Evolutionary conservation across 176 grass and related monocot species (phyloP), one percentile per base, ranked within the genome.

Genomic region (Hordeum marinum): DNA sequence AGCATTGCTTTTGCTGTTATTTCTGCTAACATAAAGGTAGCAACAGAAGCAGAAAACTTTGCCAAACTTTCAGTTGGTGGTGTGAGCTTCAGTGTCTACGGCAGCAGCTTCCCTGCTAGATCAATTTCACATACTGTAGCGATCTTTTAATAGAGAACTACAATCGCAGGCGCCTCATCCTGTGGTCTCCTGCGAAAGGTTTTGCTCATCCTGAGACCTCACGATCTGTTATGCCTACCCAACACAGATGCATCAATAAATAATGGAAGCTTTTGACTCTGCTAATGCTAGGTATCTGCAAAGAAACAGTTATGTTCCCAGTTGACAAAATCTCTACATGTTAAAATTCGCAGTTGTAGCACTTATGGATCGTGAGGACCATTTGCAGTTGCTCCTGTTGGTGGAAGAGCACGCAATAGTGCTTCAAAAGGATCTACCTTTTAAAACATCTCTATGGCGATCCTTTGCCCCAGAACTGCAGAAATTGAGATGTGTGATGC

Each of bases 381-480:
- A 86, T 85, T 78, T 86, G 79, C 82, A 59, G 39, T 91, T 77
- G 80, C 67, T 83, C 78, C 91, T 87, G 54, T 87, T 91, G 83
- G 83, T 79, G 13, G 76, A 94, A 75, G 68, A 86, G 26, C 79
- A 91, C 93, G 82, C 81, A 81, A 89, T 90, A 55, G 54, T 88
- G 32, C 78, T 87, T 37, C 68, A 37, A 43, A 90, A 87, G 69
- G 86, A 84, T 81, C 68, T 88, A 34, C 82, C 69, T 87, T 94
- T 97, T 82, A 91, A 75, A 93, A 90, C 80, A 83, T 80, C 78
- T 63, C 63, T 87, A 50, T 75, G 74, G 84, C 73, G 75, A 90
- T 87, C 77, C 70, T 59, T 85, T 90, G 59, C 68, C 69, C 79
- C 55, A 85, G 70, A 82, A 85, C n/a, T 90, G 77, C 35, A 76